A percentile compares a stretch with the other conserved stretches of the same genome.
Evolutionary conservation across 345 rosid genomes (phyloP).

Genomic region (Zanthoxylum bungeanum): DNA sequence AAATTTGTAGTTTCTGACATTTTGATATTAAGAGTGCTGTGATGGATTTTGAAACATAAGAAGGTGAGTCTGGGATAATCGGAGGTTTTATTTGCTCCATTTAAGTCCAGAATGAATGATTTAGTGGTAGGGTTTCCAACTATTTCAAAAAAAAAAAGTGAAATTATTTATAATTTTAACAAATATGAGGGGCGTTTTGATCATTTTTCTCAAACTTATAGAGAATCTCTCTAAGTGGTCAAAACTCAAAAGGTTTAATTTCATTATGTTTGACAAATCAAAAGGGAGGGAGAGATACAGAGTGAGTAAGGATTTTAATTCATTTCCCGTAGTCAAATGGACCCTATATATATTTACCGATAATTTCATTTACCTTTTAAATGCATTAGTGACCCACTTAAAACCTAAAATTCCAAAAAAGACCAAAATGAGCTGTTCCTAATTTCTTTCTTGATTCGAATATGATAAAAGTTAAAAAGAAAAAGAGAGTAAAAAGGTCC

Average conservation of each 20-base stretch:
- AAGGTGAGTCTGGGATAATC: too few relatives aligned
- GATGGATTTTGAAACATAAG: too few relatives aligned
- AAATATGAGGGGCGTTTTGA: too few relatives aligned
- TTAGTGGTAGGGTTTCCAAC: too few relatives aligned
- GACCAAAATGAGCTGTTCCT: constrained; percentile 22
- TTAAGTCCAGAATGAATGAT: too few relatives aligned
- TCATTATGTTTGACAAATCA: not conserved
- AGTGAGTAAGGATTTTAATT: not conserved
- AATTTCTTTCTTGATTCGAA: constrained; percentile 3
- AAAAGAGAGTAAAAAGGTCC: too few relatives aligned
- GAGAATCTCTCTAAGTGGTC: not conserved
- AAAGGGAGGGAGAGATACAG: not conserved
- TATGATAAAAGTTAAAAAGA: not conserved
- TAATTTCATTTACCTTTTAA: not conserved
- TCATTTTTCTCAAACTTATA: too few relatives aligned
- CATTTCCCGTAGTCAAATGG: not conserved
- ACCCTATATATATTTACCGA: not conserved
- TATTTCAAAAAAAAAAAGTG: too few relatives aligned
- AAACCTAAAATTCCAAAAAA: not conserved
- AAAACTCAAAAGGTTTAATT: constrained; percentile 9
- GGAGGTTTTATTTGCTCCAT: too few relatives aligned
- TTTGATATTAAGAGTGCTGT: too few relatives aligned
- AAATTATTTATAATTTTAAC: too few relatives aligned
- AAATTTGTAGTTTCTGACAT: too few relatives aligned
- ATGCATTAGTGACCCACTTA: not conserved